Evolutionary conservation across 2,329 filamentous ascomycete species (phyloP).

Genomic region (Pseudogymnoascus sp.): DNA sequence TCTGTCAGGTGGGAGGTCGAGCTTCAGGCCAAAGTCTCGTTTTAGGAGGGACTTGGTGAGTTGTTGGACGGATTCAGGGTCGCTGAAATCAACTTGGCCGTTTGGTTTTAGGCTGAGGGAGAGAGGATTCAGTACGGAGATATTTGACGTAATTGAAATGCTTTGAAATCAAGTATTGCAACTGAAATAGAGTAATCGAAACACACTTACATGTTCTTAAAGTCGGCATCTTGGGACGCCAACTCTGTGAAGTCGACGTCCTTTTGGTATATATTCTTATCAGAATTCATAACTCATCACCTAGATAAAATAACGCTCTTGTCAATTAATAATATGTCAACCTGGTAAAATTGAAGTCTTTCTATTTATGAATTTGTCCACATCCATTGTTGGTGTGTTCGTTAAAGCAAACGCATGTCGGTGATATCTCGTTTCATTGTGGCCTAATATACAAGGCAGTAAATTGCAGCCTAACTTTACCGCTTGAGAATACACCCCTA

Average conservation of each 20-base stretch:
- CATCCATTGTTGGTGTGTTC: neutral
- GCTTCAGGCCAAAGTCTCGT: conserved; percentile 61
- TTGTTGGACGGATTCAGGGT: conserved; percentile 68
- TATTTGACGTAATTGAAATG: neutral
- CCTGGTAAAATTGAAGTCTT: neutral
- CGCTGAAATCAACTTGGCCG: conserved; percentile 67
- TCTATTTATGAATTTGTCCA: neutral
- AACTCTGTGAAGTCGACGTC: conserved; percentile 54
- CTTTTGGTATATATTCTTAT: conserved; percentile 41
- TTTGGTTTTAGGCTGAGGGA: conserved; percentile 40
- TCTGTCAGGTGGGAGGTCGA: conserved; percentile 67
- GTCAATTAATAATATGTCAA: neutral
- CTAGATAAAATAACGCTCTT: no score
- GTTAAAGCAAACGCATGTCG: neutral
- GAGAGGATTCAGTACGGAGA: neutral
- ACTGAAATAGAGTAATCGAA: conserved; percentile 12
- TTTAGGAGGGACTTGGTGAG: conserved; percentile 72
- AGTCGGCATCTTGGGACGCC: conserved; percentile 48
- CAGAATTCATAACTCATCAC: neutral
- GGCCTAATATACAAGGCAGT: neutral
- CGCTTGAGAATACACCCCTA: no score
- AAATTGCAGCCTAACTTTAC: neutral
- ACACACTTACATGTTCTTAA: conserved; percentile 45
- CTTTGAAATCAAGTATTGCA: neutral
- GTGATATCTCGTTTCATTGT: neutral